These are phyloP conservation scores for Scedosporium dehoogii DNA, from an alignment of 2,329 filamentous ascomycete genomes.

Conservation along the genomic window DNA sequence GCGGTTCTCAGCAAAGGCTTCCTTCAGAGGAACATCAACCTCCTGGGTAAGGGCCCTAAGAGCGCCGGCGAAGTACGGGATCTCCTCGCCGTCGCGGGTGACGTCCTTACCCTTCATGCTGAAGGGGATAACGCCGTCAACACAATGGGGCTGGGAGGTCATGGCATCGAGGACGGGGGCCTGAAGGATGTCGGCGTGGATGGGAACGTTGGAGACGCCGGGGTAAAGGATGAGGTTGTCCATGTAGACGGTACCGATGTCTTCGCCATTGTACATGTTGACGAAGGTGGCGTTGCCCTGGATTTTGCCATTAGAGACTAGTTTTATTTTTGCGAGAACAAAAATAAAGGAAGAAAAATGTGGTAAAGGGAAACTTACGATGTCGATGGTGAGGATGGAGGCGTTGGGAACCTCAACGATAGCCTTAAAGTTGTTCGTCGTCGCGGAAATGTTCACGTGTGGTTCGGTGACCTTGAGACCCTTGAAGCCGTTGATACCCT, in stretches of 20 bases:
- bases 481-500: constrained; percentile 43
- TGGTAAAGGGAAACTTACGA: constrained; percentile 34
- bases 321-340: too few species aligned
- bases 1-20: constrained; percentile 16
- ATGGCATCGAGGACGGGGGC: constrained; percentile 33
- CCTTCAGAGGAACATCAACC: constrained; percentile 40
- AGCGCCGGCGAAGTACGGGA: constrained; percentile 47
- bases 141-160: constrained; percentile 36
- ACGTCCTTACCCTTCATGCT: constrained; percentile 43
- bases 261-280: constrained; percentile 40
- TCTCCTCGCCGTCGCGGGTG: constrained; percentile 36
- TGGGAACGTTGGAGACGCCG: constrained; percentile 45
- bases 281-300: constrained; percentile 54
- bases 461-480: constrained; percentile 43
- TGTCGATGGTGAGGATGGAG: constrained; percentile 52
- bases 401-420: constrained; percentile 52
- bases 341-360: background rate
- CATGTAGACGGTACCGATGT: constrained; percentile 47
- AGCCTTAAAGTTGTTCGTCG: constrained; percentile 45
- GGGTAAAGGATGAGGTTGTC: constrained; percentile 48
- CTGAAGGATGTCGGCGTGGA: constrained; percentile 45
- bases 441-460: constrained; percentile 29
- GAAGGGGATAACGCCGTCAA: constrained; percentile 43
- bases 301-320: background rate
- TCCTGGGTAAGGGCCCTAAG: constrained; percentile 40